Percentiles rank a stretch among this genome's conserved stretches.
These are phyloP conservation scores for Chytriomyces confervae DNA, from an alignment of 192 early-diverging fungal species.

Conservation along the genomic window DNA sequence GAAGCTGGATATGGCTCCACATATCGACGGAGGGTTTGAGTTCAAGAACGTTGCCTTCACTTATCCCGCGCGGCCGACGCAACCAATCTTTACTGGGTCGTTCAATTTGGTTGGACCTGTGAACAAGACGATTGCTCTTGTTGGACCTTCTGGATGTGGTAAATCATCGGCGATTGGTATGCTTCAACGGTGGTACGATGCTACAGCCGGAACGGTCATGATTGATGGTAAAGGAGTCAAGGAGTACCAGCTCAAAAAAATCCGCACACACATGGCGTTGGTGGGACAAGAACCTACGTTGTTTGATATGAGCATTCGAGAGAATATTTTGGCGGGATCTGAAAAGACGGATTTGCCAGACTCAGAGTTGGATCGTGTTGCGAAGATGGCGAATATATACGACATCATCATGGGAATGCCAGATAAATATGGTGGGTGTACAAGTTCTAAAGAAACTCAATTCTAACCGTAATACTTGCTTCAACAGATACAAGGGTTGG, in stretches of 20 bases:
- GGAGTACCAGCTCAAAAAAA: slow-evolving; percentile 67
- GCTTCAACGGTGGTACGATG: slow-evolving; percentile 78
- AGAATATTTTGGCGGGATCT: slow-evolving; percentile 46
- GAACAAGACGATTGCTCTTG: slow-evolving; percentile 70
- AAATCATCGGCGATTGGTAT: slow-evolving; percentile 66
- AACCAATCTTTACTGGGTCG: slow-evolving; percentile 55
- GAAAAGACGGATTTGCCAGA: slow-evolving; percentile 45
- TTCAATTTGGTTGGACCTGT: slow-evolving; percentile 61
- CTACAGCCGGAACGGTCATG: slow-evolving; percentile 54
- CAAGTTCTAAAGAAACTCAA: not conserved
- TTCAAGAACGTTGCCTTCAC: slow-evolving; percentile 53
- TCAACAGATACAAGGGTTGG: slow-evolving; percentile 46
- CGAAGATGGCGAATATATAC: slow-evolving; percentile 73
- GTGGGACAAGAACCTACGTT: slow-evolving; percentile 58
- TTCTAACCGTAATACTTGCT: not conserved
- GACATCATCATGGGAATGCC: slow-evolving; percentile 86
- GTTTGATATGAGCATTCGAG: slow-evolving; percentile 53
- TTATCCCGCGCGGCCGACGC: slow-evolving; percentile 69
- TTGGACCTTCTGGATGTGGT: slow-evolving; percentile 81
- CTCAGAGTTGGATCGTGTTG: slow-evolving; percentile 69
- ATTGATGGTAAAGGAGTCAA: slow-evolving; percentile 69
- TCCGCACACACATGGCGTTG: slow-evolving; percentile 73
- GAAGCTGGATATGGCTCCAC: slow-evolving; percentile 34
- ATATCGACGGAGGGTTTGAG: slow-evolving; percentile 48
- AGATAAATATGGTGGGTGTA: slow-evolving; percentile 56